Percentiles rank a stretch among this genome's conserved stretches.
phyloP scores from a whole-genome alignment of 73 alveolate species.

The Tetrahymena borealis region DNA sequence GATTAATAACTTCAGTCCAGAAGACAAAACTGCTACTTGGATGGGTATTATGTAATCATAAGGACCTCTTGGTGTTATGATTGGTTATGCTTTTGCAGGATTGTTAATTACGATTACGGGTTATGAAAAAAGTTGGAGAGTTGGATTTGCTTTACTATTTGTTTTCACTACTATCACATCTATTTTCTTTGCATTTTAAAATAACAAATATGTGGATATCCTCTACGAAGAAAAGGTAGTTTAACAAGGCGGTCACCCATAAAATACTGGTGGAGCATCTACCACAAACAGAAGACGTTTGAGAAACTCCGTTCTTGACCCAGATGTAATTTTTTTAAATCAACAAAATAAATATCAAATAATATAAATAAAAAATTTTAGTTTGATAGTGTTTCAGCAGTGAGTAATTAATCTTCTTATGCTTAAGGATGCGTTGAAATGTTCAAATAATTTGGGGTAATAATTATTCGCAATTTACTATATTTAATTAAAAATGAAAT shows the following conservation, averaged over 20 bases:
- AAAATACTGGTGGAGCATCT: conserved; percentile 17
- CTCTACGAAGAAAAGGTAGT: conserved; percentile 47
- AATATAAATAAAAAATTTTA: too few relatives aligned
- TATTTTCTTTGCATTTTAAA: conserved; percentile 54
- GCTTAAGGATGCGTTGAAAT: not conserved
- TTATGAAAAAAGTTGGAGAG: conserved; percentile 71
- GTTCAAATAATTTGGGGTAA: not conserved
- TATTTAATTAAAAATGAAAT: conserved; percentile 2
- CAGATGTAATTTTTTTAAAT: not conserved
- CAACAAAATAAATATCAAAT: too few relatives aligned
- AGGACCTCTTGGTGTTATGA: conserved; percentile 77
- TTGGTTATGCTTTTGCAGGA: conserved; percentile 80
- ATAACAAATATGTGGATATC: conserved; percentile 61
- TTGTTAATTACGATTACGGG: conserved; percentile 51
- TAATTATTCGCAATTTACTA: not conserved
- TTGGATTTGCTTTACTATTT: conserved; percentile 79
- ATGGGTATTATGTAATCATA: conserved; percentile 89
- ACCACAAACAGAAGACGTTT: conserved; percentile 19
- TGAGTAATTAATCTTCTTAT: not conserved
- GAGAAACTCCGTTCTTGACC: not conserved
- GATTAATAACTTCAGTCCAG: conserved; percentile 92
- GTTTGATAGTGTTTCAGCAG: not conserved
- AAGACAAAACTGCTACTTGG: conserved; percentile 77
- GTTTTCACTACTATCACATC: conserved; percentile 57
- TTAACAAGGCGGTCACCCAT: conserved; percentile 39